Conservation (phyloP, 2,329 filamentous ascomycete genomes). For the Nannizzia gypsea region DNA sequence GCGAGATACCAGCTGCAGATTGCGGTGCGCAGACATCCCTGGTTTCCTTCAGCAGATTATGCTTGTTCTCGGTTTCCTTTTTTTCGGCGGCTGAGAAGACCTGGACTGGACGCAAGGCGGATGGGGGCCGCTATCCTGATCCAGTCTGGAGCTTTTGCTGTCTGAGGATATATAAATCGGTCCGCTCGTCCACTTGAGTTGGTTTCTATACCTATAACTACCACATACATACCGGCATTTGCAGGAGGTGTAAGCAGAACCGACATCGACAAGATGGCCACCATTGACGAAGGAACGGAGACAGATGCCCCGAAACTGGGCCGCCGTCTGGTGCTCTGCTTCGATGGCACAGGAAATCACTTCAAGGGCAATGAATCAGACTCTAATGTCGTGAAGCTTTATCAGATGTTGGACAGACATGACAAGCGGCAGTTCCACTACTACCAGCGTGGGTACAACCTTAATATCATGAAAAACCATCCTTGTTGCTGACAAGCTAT, state of each 20-base stretch:
- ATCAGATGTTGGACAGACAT: slow-evolving; percentile 30
- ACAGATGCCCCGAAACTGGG: neutral
- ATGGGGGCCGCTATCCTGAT: neutral
- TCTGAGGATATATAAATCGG: neutral
- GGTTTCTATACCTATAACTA: neutral
- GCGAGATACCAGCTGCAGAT: neutral
- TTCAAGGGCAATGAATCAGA: slow-evolving; percentile 32
- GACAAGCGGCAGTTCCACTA: slow-evolving; percentile 16
- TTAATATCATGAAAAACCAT: neutral
- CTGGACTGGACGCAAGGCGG: neutral
- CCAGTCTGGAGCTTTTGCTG: neutral
- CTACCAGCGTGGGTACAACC: slow-evolving; percentile 15
- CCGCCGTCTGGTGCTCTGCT: slow-evolving; percentile 16
- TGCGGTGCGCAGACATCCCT: neutral
- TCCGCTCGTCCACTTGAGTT: neutral
- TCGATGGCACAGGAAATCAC: slow-evolving; percentile 22
- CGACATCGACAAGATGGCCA: neutral
- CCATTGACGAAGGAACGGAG: neutral
- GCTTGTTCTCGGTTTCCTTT: neutral
- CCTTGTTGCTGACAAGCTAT: neutral
- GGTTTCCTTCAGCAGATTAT: neutral
- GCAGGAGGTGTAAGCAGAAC: neutral
- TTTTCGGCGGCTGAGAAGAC: neutral
- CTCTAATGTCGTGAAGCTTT: slow-evolving; percentile 45
- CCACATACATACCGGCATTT: neutral